These are phyloP conservation scores for Hypoxylon sp. DNA, from an alignment of 2,329 filamentous ascomycete genomes.

Conservation along the genomic window DNA sequence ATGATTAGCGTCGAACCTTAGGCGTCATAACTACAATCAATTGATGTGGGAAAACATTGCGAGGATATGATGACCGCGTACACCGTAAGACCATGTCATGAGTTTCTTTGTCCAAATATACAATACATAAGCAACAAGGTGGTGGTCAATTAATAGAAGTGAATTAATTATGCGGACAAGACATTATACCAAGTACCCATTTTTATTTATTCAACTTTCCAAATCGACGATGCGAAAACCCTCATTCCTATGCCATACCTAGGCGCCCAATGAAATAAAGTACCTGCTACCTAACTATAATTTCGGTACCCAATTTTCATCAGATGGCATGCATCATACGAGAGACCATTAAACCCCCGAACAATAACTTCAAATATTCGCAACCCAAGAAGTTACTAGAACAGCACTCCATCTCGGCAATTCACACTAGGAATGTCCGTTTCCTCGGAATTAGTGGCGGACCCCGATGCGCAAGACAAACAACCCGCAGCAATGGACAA, in stretches of 20 bases:
- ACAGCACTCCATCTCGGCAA: not conserved
- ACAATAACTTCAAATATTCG: not conserved
- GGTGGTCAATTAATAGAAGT: not conserved
- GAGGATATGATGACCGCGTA: not conserved
- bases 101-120: not conserved
- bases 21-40: not conserved
- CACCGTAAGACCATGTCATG: not conserved
- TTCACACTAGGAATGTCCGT: not conserved
- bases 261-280: slow-evolving; percentile 17
- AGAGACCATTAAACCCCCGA: not conserved
- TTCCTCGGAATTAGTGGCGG: not conserved
- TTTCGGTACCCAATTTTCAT: slow-evolving; percentile 9
- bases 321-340: slow-evolving; percentile 3
- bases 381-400: not conserved
- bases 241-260: slow-evolving; percentile 2
- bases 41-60: not conserved
- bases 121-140: not conserved
- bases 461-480: not conserved
- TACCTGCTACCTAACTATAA: not conserved
- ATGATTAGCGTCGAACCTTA: not conserved
- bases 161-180: not conserved
- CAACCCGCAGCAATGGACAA: not conserved
- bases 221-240: not conserved
- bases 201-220: slow-evolving; percentile 1
- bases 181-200: not conserved